Evolutionary conservation across 106 monocot genomes (phyloP).

Genomic region (Platanthera zijinensis): DNA sequence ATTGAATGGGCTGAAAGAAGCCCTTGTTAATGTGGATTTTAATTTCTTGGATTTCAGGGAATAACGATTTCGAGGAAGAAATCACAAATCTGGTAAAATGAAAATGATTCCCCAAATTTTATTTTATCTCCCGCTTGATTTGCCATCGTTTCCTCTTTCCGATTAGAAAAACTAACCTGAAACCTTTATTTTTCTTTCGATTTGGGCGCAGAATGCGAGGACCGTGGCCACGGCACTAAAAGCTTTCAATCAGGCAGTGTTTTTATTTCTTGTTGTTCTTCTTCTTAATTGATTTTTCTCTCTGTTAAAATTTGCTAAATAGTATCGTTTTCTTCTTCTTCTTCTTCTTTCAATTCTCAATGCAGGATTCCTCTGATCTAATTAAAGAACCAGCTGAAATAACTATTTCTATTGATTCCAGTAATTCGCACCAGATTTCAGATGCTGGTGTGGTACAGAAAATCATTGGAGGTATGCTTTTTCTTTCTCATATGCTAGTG

Average conservation of each 20-base stretch:
- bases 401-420: conserved; percentile 19
- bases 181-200: neutral
- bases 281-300: neutral
- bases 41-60: conserved; percentile 8
- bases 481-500: neutral
- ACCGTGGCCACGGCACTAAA: neutral
- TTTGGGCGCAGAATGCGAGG: conserved; percentile 1
- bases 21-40: neutral
- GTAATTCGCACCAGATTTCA: conserved; percentile 20
- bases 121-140: neutral
- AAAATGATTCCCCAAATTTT: neutral
- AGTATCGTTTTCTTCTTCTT: neutral
- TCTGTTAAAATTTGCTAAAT: neutral
- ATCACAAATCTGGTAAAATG: conserved; percentile 13
- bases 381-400: conserved; percentile 32
- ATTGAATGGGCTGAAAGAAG: neutral
- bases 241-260: conserved; percentile 3
- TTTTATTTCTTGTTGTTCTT: neutral
- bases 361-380: conserved; percentile 23
- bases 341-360: neutral
- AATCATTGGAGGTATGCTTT: conserved; percentile 15
- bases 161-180: neutral
- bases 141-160: neutral
- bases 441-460: neutral
- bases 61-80: conserved; percentile 8